Conservation (phyloP, 179 eudicot species). For the Silene noctiflora region DNA sequence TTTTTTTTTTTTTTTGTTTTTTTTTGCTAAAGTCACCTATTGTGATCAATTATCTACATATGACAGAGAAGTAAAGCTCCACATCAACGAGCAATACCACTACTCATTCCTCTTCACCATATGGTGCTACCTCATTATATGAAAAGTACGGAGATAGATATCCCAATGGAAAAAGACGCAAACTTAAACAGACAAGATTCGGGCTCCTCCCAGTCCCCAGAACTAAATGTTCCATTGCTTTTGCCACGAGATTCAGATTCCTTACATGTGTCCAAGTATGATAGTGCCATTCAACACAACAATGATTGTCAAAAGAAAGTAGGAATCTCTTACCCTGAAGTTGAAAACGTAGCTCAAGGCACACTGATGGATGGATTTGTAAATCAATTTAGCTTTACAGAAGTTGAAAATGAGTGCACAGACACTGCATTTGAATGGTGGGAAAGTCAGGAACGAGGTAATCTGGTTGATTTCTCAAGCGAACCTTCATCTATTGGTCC, state of each 20-base stretch:
- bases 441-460: conserved; percentile 75
- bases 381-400: conserved; percentile 37
- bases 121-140: conserved; percentile 95
- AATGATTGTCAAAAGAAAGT: conserved; percentile 37
- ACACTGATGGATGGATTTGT: conserved; percentile 44
- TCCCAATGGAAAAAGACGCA: conserved; percentile 25
- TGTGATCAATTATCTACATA: conserved; percentile 18
- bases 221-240: conserved; percentile 78
- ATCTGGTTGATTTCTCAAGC: conserved; percentile 52
- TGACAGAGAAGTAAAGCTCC: conserved; percentile 94
- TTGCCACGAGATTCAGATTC: conserved; percentile 77
- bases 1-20: no score
- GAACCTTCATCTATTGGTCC: conserved; percentile 88
- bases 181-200: conserved; percentile 44
- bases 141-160: conserved; percentile 42
- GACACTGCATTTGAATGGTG: conserved; percentile 70
- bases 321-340: conserved; percentile 42
- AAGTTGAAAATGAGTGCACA: conserved; percentile 21
- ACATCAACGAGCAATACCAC: conserved; percentile 81
- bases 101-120: conserved; percentile 93
- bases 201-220: conserved; percentile 55
- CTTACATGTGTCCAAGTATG: conserved; percentile 29
- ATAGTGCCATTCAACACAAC: conserved; percentile 28
- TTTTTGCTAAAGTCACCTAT: conserved; percentile 7
- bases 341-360: conserved; percentile 46